Base-by-base conservation (phyloP, 2,329 filamentous ascomycete genomes). In the Diaporthe aspalathi region DNA sequence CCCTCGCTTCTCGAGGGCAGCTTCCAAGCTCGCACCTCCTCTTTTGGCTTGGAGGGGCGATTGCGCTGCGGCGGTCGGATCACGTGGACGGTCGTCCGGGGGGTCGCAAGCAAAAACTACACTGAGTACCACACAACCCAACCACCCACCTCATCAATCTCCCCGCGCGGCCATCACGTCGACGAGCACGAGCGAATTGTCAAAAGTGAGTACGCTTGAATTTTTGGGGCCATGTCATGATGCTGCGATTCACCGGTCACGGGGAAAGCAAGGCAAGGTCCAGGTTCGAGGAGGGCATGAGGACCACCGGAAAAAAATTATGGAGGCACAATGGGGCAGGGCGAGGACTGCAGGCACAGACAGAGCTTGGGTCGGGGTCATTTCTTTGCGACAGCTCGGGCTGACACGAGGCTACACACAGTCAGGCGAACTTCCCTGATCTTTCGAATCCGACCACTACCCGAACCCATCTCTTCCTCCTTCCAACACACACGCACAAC, bases 381-480 rank as follows among this genome's bases (percentile, higher is more conserved):
- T 50, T 65, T 65, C 60, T 50, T 65, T 65, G 60, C 60, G 60
- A 54, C 68, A 65, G 50, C 27, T 68, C 60, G 67, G 65, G 70
- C 69, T 73, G 71, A 73, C 71, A 73, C 40, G 60, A 71, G 49
- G 56, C 68, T 68, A 57, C 67, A 62, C 29, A 67, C 66, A 71
- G 69, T 68, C 72, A 69, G 72, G 69, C 72, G 49, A 57, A 71
- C 56, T 38, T 69, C 47, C 72, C 69, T 73, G 71, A 57, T 67
- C 50, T 47, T 63, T 70, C 35, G 6, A 45, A 52, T 56, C 70
- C 56, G 35, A 38, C 35, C 35, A 38, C 68, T 50, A 67, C 68
- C 52, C 49, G 49, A 50, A 7, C 49, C 24, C 49, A 27, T 12
- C 22, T 24, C 69, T 68, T 56, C 35, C 70, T 73, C 40, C 69